Evolutionary conservation across 306 rosid genomes (phyloP), one percentile per base, ranked within the genome.

Genomic region (Astragalus glycyphyllos): DNA sequence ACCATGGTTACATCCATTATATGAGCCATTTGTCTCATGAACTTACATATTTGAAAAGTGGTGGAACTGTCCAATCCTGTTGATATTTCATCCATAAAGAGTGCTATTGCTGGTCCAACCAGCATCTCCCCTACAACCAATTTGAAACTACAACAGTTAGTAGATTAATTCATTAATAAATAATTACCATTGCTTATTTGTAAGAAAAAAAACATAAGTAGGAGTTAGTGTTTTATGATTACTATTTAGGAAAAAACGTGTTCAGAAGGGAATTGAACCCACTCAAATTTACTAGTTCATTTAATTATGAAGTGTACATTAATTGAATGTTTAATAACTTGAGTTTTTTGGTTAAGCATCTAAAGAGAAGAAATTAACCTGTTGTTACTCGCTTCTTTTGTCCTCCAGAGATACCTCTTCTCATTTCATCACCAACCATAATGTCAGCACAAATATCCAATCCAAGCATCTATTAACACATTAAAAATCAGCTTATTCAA

Each of bases 61-160:
- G 98, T 88, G 38, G 98, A 88, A 70, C 98, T 92, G 71, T 92
- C 98, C 58, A 92, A 77, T 1, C 98, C 98, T 6, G 98, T 92
- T 51, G 98, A 92, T 53, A 92, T 90, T 71, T 92, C 96, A 74
- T 90, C 96, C 98, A 92, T 90, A 50, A 92, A 72, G 1, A 90
- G 77, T 29, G 85, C 96, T 69, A 86, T 88, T 45, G 89, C 96
- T 4, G 98, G 96, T 48, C 98, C 98, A 17, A 81, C 96, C 72
- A 92, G 66, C 96, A 92, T 92, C 74, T 92, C 98, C 32, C 98
- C 98, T 90, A 59, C 79, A 80, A 14, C 37, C 26, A 69, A 37
- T 76, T 58, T 58, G 58, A 38, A 26, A 23, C 16, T 7, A 74
- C 87, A 14, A 82, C 60, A n/a, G 81, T 92, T 29, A 84, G 86